Base-by-base conservation (phyloP, 768 basidiomycete genomes). In the Pleurotus giganteus region DNA sequence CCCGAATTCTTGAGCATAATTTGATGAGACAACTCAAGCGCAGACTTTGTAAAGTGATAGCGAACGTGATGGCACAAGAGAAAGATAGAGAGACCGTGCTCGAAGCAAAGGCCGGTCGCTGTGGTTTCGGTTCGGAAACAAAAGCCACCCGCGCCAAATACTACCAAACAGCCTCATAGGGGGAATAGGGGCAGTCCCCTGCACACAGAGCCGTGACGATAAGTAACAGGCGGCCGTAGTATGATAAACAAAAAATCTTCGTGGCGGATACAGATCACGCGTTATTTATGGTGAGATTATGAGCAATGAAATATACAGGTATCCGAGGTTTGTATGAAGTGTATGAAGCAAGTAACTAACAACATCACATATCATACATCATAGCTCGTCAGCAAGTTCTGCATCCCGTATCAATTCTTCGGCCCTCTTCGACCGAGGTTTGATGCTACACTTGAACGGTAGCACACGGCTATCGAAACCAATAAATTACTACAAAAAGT, bases 371-470 rank as follows among this genome's bases (percentile, higher is more conserved):
- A n/a, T n/a, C n/a, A n/a, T n/a, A n/a, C n/a, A n/a, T n/a, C n/a
- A n/a, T n/a, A n/a, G n/a, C n/a, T n/a, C n/a, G n/a, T n/a, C n/a
- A n/a, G n/a, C n/a, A n/a, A n/a, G n/a, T n/a, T n/a, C n/a, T n/a
- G 34, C 34, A 13, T 9, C 26, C 19, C 27, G 15, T 6, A 70
- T 59, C 11, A 66, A 45, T 3, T 36, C 53, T 26, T 61, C 60
- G 8, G 63, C 54, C 3, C 47, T 55, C 9, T 52, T 54, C 6
- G 67, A 68, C 4, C 69, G 57, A 9, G 70, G 67, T 26, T 61
- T 64, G 31, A 71, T 63, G 11, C 56, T 53, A 37, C 68, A 70
- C 47, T 62, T 55, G 55, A 69, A 71, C 1, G 66, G 63, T 24
- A 53, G 24, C 11, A 69, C 65, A 46, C 62, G 65, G 15, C 70